phyloP scores from a whole-genome alignment of 768 basidiomycete species.

The Agaricus subrufescens region DNA sequence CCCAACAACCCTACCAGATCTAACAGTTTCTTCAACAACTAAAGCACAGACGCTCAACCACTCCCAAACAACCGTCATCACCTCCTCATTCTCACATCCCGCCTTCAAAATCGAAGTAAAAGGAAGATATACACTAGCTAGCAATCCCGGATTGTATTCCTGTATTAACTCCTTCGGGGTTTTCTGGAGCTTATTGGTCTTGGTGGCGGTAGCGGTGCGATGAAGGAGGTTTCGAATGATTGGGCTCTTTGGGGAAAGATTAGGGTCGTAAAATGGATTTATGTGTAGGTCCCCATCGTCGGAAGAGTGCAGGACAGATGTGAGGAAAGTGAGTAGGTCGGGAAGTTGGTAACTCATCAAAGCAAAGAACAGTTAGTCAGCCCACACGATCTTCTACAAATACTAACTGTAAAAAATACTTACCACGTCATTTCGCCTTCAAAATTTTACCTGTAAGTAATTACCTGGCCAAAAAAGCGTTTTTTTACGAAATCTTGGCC shows the following conservation, averaged over 20 bases:
- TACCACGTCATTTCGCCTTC: no score
- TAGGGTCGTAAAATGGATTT: neutral
- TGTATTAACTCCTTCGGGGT: neutral
- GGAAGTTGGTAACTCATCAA: constrained; percentile 10
- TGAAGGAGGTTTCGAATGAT: neutral
- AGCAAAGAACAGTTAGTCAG: neutral
- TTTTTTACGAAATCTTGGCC: no score
- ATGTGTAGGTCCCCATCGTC: constrained; percentile 7
- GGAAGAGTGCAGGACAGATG: neutral
- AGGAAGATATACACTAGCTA: constrained; percentile 1
- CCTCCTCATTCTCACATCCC: neutral
- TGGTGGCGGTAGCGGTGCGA: neutral
- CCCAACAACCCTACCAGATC: neutral
- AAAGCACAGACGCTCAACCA: constrained; percentile 5
- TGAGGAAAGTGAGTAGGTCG: constrained; percentile 3
- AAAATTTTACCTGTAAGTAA: no score
- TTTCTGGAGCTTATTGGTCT: neutral
- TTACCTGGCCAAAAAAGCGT: no score
- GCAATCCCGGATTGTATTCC: constrained; percentile 7
- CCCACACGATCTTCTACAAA: neutral
- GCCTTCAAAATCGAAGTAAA: neutral
- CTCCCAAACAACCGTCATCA: neutral
- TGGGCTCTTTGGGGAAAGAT: neutral
- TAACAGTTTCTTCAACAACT: neutral
- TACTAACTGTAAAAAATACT: no score